A percentile compares a stretch with the other conserved stretches of the same genome.
Evolutionary conservation across 2,329 filamentous ascomycete species (phyloP).

Genomic region (Macrophomina pseudophaseolina): DNA sequence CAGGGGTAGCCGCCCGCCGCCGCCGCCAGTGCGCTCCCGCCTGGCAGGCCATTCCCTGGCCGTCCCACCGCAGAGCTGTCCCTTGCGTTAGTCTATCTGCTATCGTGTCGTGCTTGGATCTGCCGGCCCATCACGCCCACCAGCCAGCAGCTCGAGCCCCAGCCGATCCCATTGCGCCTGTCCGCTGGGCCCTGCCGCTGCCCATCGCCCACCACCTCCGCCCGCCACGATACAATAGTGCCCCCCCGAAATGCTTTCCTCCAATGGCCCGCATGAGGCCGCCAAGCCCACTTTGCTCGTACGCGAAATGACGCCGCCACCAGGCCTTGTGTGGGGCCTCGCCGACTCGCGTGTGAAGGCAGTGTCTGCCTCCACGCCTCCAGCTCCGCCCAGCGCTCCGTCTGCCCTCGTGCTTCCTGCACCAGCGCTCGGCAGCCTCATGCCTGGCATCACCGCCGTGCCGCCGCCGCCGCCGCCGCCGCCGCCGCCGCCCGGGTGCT

Average conservation of each 20-base stretch:
- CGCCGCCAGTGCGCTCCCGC: conserved; percentile 6
- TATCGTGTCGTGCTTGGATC: neutral
- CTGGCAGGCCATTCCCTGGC: conserved; percentile 9
- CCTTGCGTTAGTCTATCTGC: neutral
- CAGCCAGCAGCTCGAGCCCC: conserved; percentile 3
- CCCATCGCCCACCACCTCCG: neutral
- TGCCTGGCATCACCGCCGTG: too few relatives aligned
- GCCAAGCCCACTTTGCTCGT: neutral
- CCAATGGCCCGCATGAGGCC: neutral
- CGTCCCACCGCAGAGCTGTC: conserved; percentile 1
- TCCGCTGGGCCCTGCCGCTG: neutral
- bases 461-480: too few relatives aligned
- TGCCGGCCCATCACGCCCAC: conserved; percentile 1
- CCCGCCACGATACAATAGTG: too few relatives aligned
- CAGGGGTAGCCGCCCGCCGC: neutral
- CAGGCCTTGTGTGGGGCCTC: neutral
- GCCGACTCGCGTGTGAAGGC: neutral
- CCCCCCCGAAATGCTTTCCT: neutral
- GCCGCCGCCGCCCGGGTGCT: too few relatives aligned
- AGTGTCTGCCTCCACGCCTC: neutral
- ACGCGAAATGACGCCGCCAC: conserved; percentile 21
- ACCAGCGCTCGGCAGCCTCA: too few relatives aligned
- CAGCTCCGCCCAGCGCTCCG: neutral
- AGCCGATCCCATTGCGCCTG: neutral
- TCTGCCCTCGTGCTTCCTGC: too few relatives aligned